Base-by-base conservation (phyloP, 1,284 basidiomycete genomes). In the Ustilago bromivora region DNA sequence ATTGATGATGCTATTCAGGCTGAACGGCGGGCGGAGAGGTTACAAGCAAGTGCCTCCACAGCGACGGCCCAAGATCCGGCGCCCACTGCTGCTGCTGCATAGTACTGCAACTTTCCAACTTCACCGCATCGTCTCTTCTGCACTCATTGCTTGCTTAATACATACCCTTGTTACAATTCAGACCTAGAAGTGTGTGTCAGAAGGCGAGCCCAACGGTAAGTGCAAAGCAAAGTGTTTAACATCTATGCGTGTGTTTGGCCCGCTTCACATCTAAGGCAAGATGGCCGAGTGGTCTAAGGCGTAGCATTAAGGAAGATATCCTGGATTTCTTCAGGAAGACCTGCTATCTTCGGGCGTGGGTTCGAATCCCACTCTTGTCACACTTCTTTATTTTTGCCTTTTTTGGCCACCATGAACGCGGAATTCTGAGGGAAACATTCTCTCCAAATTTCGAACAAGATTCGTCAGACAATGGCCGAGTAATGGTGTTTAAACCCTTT, bases 291-390 rank as follows among this genome's bases (percentile, higher is more conserved):
- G 76, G 76, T 78, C 75, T 78, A 78, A 78, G 76, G 76, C 76
- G 71, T 78, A 78, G 71, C 71, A 78, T 78, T 78, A 73, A 78
- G 71, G 76, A 68, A 71, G 64, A 74, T 78, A 72, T 70, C 57
- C 59, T 57, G 61, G 3, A 43, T 32, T 34, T 6, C 47, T n/a
- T 52, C 58, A 46, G 59, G 52, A 61, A 61, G 36, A 66, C 57
- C 76, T 78, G 71, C 76, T 78, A 78, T 82, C 81, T 82, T 82
- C 81, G 82, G 82, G 82, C 82, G 82, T 83, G 82, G 82, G 82
- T 84, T 84, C 81, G 82, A 84, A 84, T 84, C 82, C 81, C 81
- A 83, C 82, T 82, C 76, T 82, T 82, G 79, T 83, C 81, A 83
- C 59, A 47, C 58, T 71, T 59, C 19, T 43, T 65, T 65, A 57